These are phyloP conservation scores for Zygoascus bituminiphila DNA, from an alignment of 805 yeast species.

Conservation along the genomic window DNA sequence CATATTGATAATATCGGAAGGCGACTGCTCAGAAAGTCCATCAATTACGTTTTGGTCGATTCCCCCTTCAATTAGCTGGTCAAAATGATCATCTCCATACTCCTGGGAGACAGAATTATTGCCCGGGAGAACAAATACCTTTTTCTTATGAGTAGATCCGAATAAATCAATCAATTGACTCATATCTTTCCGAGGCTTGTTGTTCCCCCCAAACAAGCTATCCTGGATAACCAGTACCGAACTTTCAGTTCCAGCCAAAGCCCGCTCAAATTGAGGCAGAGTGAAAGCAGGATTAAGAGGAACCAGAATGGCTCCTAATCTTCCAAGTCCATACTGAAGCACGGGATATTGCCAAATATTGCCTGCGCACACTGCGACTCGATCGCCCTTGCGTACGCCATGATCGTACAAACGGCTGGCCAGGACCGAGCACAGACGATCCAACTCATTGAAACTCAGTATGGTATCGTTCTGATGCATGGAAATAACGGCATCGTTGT, in stretches of 20 bases:
- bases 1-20: slow-evolving; percentile 23
- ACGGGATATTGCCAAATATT: slow-evolving; percentile 26
- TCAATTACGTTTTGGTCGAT: not conserved
- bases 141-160: not conserved
- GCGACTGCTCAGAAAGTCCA: not conserved
- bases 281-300: slow-evolving; percentile 28
- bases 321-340: slow-evolving; percentile 23
- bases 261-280: slow-evolving; percentile 20
- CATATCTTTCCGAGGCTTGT: slow-evolving; percentile 14
- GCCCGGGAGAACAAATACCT: slow-evolving; percentile 1
- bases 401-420: slow-evolving; percentile 17
- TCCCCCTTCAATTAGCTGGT: slow-evolving; percentile 2
- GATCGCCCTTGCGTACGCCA: slow-evolving; percentile 19
- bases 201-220: slow-evolving; percentile 13
- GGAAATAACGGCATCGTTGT: slow-evolving; percentile 19
- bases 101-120: not conserved
- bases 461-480: slow-evolving; percentile 14
- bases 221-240: slow-evolving; percentile 20
- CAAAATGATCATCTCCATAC: slow-evolving; percentile 1
- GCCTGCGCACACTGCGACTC: slow-evolving; percentile 25
- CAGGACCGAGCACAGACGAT: slow-evolving; percentile 12
- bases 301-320: slow-evolving; percentile 24
- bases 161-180: slow-evolving; percentile 3
- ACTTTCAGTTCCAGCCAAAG: slow-evolving; percentile 19
- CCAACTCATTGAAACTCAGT: slow-evolving; percentile 17